Conservation (phyloP, 192 early-diverging fungal species). For the Bifiguratus adelaidae region DNA sequence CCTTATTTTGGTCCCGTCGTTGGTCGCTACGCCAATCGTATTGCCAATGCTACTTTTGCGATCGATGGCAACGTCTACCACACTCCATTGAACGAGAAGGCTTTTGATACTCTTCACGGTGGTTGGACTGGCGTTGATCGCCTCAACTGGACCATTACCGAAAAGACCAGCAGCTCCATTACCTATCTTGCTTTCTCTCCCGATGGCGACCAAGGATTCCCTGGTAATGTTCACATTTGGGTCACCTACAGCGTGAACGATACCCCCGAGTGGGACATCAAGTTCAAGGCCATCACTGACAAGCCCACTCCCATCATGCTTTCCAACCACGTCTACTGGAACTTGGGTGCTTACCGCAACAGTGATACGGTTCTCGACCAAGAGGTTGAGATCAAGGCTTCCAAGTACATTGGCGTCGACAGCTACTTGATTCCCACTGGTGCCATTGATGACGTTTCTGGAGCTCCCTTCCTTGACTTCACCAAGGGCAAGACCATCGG, state of each 20-base stretch:
- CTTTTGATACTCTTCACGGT: constrained; percentile 2
- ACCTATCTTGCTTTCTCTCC: neutral
- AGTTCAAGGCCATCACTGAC: neutral
- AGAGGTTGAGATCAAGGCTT: neutral
- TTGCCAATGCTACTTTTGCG: constrained; percentile 3
- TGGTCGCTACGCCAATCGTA: constrained; percentile 5
- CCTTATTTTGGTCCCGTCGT: constrained; percentile 4
- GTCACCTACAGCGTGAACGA: neutral
- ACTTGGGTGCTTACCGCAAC: neutral
- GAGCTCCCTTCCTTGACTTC: constrained; percentile 2
- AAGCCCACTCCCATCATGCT: constrained; percentile 2
- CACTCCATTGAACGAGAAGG: constrained; percentile 2
- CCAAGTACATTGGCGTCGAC: constrained; percentile 3
- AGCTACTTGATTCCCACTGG: neutral
- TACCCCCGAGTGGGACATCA: constrained; percentile 1
- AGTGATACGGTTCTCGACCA: constrained; percentile 1
- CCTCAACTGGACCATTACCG: constrained; percentile 3
- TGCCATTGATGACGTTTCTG: neutral
- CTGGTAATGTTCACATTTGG: neutral
- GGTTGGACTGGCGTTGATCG: constrained; percentile 3
- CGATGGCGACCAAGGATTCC: constrained; percentile 3
- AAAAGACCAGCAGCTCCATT: neutral
- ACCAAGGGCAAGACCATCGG: constrained; percentile 1
- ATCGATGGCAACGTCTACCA: neutral
- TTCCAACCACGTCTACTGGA: constrained; percentile 4